These are phyloP conservation scores for Vararia minispora DNA, from an alignment of 768 basidiomycete species.

Conservation along the genomic window DNA sequence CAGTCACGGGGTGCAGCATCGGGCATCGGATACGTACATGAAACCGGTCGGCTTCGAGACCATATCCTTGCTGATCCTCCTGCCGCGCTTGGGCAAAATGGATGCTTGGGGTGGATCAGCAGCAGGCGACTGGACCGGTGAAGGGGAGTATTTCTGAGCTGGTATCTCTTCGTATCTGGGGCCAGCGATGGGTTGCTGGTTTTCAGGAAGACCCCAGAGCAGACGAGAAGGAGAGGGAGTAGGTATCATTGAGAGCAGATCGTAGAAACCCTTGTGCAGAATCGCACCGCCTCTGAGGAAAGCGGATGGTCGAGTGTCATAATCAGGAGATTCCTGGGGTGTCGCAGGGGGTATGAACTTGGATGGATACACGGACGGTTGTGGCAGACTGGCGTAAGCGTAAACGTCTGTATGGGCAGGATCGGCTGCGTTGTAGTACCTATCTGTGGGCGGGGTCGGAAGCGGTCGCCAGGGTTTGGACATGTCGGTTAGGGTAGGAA, in stretches of 20 bases:
- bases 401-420: constrained; percentile 7
- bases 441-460: constrained; percentile 10
- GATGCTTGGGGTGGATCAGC: constrained; percentile 22
- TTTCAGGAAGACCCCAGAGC: constrained; percentile 36
- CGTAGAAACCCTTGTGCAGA: constrained; percentile 86
- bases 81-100: constrained; percentile 34
- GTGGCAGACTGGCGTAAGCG: constrained; percentile 11
- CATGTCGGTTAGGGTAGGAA: too few relatives aligned
- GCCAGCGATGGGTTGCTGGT: constrained; percentile 40
- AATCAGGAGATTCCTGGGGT: constrained; percentile 18
- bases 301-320: constrained; percentile 34
- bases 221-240: constrained; percentile 52
- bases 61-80: constrained; percentile 80
- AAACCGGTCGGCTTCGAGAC: constrained; percentile 76
- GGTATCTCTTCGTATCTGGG: constrained; percentile 57
- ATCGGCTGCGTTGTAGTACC: constrained; percentile 1
- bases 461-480: constrained; percentile 11
- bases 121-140: constrained; percentile 11
- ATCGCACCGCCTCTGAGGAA: constrained; percentile 62
- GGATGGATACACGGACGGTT: constrained; percentile 26
- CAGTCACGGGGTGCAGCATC: constrained; percentile 11
- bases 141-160: constrained; percentile 20
- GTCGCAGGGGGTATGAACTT: constrained; percentile 12
- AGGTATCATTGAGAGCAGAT: constrained; percentile 69
- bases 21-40: constrained; percentile 50